phyloP scores from a whole-genome alignment of 768 basidiomycete genomes.

The Pleurotus tuber-regium region DNA sequence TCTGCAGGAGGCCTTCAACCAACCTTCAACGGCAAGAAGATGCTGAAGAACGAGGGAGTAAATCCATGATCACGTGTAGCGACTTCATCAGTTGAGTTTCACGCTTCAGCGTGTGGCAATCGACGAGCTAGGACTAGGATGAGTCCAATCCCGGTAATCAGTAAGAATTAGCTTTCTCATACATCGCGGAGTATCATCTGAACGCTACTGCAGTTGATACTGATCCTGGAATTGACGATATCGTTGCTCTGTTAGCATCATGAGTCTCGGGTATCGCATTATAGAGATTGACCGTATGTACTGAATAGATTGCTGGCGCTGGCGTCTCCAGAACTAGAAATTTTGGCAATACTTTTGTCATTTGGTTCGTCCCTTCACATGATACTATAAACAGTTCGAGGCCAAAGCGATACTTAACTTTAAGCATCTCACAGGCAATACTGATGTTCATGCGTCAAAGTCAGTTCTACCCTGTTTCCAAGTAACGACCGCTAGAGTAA shows the following conservation, averaged over 20 bases:
- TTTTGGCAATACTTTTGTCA: constrained; percentile 71
- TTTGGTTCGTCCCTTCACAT: constrained; percentile 62
- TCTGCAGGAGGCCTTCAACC: too few species aligned
- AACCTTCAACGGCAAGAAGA: background rate
- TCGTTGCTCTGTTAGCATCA: constrained; percentile 65
- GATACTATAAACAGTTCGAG: too few species aligned
- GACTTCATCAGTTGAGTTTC: too few species aligned
- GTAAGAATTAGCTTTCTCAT: constrained; percentile 35
- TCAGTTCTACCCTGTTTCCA: constrained; percentile 28
- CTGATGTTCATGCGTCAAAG: constrained; percentile 61
- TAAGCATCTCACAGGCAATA: constrained; percentile 57
- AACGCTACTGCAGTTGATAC: constrained; percentile 59
- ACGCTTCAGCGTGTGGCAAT: too few species aligned
- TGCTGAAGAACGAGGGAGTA: background rate
- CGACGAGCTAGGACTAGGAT: too few species aligned
- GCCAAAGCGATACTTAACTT: too few species aligned
- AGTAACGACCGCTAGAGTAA: background rate
- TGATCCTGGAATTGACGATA: constrained; percentile 86
- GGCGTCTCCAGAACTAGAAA: constrained; percentile 80
- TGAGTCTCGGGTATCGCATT: background rate
- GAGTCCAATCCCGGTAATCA: constrained; percentile 56
- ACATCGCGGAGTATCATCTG: background rate
- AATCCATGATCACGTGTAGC: too few species aligned
- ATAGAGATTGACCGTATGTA: background rate
- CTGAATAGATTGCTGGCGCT: constrained; percentile 65